A percentile compares a stretch with the other conserved stretches of the same genome.
Conservation (phyloP, 2,329 filamentous ascomycete genomes). For the Setomelanomma holmii region DNA sequence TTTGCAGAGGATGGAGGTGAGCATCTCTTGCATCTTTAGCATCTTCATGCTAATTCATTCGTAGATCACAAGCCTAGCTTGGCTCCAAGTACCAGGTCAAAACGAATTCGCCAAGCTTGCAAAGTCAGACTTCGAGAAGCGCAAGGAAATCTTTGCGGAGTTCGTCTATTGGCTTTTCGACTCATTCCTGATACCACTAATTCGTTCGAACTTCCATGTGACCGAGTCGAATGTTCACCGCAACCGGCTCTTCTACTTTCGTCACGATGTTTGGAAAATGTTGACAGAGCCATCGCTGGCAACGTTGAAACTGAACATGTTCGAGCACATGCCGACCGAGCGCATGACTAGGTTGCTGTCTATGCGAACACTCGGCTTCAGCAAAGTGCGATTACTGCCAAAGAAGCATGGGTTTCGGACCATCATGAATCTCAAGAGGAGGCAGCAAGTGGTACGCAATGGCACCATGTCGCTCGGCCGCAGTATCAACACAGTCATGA, state of each 20-base stretch:
- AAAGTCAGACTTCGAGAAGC: constrained; percentile 75
- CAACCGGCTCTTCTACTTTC: constrained; percentile 88
- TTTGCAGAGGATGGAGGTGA: constrained; percentile 76
- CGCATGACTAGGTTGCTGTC: constrained; percentile 66
- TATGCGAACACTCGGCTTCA: constrained; percentile 73
- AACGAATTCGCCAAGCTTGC: constrained; percentile 64
- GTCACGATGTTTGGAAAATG: constrained; percentile 87
- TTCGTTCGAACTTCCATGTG: constrained; percentile 89
- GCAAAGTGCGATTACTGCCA: constrained; percentile 80
- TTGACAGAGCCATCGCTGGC: constrained; percentile 76
- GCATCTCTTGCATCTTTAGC: constrained; percentile 7
- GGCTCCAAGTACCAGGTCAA: constrained; percentile 69
- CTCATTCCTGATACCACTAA: constrained; percentile 84
- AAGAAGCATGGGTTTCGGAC: constrained; percentile 79
- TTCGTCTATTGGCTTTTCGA: constrained; percentile 94
- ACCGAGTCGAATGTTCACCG: constrained; percentile 86
- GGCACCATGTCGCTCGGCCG: constrained; percentile 63
- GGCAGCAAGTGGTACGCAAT: constrained; percentile 61
- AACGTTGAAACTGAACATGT: constrained; percentile 73
- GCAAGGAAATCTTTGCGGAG: constrained; percentile 79
- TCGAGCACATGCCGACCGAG: constrained; percentile 73
- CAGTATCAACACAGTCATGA: constrained; percentile 74
- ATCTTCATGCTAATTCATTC: constrained; percentile 21
- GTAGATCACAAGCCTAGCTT: constrained; percentile 72
- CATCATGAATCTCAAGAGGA: constrained; percentile 83